phyloP scores from a whole-genome alignment of 2,329 filamentous ascomycete species.

The Hymenoscyphus salicellus region DNA sequence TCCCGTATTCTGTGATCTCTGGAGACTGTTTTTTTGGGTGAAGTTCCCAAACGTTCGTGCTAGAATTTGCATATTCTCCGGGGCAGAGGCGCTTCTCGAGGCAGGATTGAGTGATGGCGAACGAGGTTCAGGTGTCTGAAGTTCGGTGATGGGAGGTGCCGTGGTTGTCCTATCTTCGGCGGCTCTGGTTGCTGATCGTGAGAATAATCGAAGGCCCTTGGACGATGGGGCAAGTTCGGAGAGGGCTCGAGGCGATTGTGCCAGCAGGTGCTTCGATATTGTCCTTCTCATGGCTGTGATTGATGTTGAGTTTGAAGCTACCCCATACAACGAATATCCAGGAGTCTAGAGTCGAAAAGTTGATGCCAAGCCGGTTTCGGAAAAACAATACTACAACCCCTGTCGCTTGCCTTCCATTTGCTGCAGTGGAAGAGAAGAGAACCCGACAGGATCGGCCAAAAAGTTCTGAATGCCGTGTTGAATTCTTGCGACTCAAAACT shows the following conservation, averaged over 20 bases:
- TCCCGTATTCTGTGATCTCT: not conserved
- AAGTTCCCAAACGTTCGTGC: slow-evolving; percentile 8
- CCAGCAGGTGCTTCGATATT: slow-evolving; percentile 30
- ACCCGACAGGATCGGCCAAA: slow-evolving; percentile 21
- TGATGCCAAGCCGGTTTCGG: slow-evolving; percentile 26
- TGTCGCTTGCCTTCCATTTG: not conserved
- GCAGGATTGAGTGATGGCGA: slow-evolving; percentile 20
- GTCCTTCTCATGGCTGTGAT: slow-evolving; percentile 33
- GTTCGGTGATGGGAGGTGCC: not conserved
- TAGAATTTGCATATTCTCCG: slow-evolving; percentile 8
- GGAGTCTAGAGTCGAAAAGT: slow-evolving; percentile 25
- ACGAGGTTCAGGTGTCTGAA: not conserved
- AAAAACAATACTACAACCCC: slow-evolving; percentile 9
- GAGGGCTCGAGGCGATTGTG: slow-evolving; percentile 24
- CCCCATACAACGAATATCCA: slow-evolving; percentile 6
- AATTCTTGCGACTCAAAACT: slow-evolving; percentile 22
- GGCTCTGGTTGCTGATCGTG: slow-evolving; percentile 32
- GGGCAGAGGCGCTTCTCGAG: slow-evolving; percentile 4
- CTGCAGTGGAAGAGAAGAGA: not conserved
- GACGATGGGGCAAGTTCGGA: not conserved
- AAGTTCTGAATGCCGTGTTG: slow-evolving; percentile 27
- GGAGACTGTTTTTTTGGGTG: not conserved
- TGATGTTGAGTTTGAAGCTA: slow-evolving; percentile 5
- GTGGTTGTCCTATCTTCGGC: slow-evolving; percentile 17
- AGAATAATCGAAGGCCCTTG: slow-evolving; percentile 35